Evolutionary conservation across 345 rosid species (phyloP).

Genomic region (Eucalyptus tenuipes): DNA sequence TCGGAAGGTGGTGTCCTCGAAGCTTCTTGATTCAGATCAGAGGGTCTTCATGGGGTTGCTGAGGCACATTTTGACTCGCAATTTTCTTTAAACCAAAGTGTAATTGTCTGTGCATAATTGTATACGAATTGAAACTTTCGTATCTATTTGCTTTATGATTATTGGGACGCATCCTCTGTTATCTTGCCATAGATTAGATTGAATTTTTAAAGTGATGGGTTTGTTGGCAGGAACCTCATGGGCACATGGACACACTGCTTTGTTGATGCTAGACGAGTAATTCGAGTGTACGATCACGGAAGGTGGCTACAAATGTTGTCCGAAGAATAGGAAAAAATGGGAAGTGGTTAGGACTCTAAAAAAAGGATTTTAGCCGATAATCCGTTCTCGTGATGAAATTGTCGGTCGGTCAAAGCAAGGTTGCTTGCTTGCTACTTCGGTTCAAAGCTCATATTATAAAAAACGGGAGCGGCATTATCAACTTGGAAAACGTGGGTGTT

Average conservation of each 20-base stretch:
- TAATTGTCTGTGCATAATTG: neutral
- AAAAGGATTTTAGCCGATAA: too few species aligned
- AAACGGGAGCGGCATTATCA: neutral
- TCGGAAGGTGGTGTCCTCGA: neutral
- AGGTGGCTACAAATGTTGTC: neutral
- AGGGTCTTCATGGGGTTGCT: neutral
- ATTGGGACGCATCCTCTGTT: too few species aligned
- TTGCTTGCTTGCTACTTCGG: neutral
- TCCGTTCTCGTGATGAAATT: neutral
- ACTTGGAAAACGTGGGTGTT: neutral
- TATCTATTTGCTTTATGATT: neutral
- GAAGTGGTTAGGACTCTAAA: neutral
- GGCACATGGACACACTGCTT: neutral
- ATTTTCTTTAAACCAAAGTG: neutral
- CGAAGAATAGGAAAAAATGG: neutral
- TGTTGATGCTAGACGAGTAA: neutral
- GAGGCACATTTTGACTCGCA: neutral
- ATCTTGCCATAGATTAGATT: neutral
- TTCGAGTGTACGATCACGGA: neutral
- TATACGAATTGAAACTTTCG: neutral
- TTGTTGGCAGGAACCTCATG: neutral
- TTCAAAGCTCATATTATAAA: neutral
- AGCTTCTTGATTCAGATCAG: neutral
- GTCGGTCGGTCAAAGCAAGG: neutral
- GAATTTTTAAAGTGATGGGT: neutral